Percentiles rank a stretch among this genome's conserved stretches.
Evolutionary conservation across 805 yeast species (phyloP).

Genomic region (Blastobotrys attinorum): DNA sequence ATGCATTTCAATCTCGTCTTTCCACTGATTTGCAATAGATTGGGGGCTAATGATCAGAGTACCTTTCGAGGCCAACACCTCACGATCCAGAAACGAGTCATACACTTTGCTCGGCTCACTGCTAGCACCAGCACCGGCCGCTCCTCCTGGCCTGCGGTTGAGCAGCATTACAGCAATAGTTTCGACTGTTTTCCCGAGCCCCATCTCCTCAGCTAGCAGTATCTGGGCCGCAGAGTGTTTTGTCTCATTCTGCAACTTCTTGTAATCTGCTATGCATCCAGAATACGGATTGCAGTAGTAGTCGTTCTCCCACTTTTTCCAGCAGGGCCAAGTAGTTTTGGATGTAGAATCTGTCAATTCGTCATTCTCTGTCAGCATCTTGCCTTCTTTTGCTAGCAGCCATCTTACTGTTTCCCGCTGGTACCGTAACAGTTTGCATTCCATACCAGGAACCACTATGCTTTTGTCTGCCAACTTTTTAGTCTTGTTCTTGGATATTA

Average conservation of each 20-base stretch:
- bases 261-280: conserved; percentile 26
- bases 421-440: conserved; percentile 22
- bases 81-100: conserved; percentile 37
- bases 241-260: conserved; percentile 10
- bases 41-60: conserved; percentile 83
- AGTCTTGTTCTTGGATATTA: too few species aligned
- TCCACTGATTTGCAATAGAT: conserved; percentile 81
- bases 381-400: conserved; percentile 32
- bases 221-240: conserved; percentile 38
- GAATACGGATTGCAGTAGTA: conserved; percentile 5
- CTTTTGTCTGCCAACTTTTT: background rate
- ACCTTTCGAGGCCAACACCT: conserved; percentile 49
- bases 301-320: conserved; percentile 15
- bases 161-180: conserved; percentile 54
- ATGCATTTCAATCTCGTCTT: conserved; percentile 52
- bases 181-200: conserved; percentile 91
- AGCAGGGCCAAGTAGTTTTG: conserved; percentile 18
- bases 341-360: background rate
- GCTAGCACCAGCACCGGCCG: background rate
- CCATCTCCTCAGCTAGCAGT: conserved; percentile 91
- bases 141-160: conserved; percentile 45
- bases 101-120: conserved; percentile 8
- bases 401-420: conserved; percentile 32
- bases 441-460: conserved; percentile 5
- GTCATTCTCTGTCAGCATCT: conserved; percentile 11